phyloP scores from a whole-genome alignment of 768 basidiomycete species.

The Boletus subparvulus region DNA sequence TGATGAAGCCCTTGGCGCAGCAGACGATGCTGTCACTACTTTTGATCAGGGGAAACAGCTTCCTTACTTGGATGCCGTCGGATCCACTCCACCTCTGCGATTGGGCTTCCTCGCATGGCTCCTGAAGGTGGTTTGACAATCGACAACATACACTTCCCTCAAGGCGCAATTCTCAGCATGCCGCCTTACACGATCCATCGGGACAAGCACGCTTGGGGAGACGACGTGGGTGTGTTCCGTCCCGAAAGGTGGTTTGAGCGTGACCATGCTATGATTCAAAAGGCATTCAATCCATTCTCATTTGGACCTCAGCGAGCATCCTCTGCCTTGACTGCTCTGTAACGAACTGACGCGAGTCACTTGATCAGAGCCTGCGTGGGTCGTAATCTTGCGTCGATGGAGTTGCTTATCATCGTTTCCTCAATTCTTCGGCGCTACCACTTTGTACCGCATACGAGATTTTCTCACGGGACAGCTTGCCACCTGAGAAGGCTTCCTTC shows the following conservation, averaged over 20 bases:
- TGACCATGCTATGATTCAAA: slow-evolving; percentile 58
- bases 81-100: slow-evolving; percentile 77
- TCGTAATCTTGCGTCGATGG: slow-evolving; percentile 76
- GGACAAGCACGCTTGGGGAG: slow-evolving; percentile 70
- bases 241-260: slow-evolving; percentile 87
- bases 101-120: slow-evolving; percentile 80
- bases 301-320: slow-evolving; percentile 65
- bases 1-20: slow-evolving; percentile 53
- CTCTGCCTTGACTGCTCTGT: neutral
- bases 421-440: slow-evolving; percentile 76
- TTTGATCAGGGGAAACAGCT: slow-evolving; percentile 71
- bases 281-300: slow-evolving; percentile 84
- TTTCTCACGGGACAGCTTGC: slow-evolving; percentile 47
- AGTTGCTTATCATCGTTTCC: slow-evolving; percentile 77
- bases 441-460: slow-evolving; percentile 47
- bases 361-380: slow-evolving; percentile 73
- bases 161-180: slow-evolving; percentile 74
- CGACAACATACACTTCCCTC: slow-evolving; percentile 54
- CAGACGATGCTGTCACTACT: slow-evolving; percentile 60
- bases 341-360: slow-evolving; percentile 4
- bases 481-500: slow-evolving; percentile 82
- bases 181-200: slow-evolving; percentile 86
- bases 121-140: slow-evolving; percentile 73
- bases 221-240: slow-evolving; percentile 68
- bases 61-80: slow-evolving; percentile 82